Evolutionary conservation across 1,139 yeast species (phyloP).

Genomic region (Lodderomyces oxycetoniae): DNA sequence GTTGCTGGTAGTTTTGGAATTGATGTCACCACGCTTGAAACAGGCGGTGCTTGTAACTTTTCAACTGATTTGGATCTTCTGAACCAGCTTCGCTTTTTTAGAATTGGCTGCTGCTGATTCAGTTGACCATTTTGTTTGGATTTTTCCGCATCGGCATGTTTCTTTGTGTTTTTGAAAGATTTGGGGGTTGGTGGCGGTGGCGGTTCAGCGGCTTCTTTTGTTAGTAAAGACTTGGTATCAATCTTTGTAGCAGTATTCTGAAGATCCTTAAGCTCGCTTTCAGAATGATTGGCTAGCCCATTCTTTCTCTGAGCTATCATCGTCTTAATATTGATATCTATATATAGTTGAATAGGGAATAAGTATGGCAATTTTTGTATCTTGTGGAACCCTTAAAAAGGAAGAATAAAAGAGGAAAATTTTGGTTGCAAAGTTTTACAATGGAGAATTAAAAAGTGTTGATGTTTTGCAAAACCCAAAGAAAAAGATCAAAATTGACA

Average conservation of each 20-base stretch:
- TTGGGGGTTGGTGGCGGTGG: background rate
- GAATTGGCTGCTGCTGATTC: background rate
- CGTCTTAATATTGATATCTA: too few species aligned
- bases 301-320: background rate
- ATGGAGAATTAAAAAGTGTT: too few species aligned
- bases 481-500: too few species aligned
- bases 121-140: background rate
- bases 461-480: too few species aligned
- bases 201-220: background rate
- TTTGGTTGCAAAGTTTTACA: too few species aligned
- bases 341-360: too few species aligned
- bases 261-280: background rate
- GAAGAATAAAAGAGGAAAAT: too few species aligned
- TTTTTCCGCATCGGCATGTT: too few species aligned
- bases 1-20: background rate
- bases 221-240: background rate
- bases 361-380: too few species aligned
- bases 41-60: background rate
- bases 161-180: too few species aligned
- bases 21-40: background rate
- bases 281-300: background rate
- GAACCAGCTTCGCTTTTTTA: background rate
- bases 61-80: background rate
- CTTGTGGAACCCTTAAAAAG: too few species aligned
- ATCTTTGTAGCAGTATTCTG: too few species aligned